Conservation (phyloP, 768 basidiomycete genomes). For the Russula dissimulans region DNA sequence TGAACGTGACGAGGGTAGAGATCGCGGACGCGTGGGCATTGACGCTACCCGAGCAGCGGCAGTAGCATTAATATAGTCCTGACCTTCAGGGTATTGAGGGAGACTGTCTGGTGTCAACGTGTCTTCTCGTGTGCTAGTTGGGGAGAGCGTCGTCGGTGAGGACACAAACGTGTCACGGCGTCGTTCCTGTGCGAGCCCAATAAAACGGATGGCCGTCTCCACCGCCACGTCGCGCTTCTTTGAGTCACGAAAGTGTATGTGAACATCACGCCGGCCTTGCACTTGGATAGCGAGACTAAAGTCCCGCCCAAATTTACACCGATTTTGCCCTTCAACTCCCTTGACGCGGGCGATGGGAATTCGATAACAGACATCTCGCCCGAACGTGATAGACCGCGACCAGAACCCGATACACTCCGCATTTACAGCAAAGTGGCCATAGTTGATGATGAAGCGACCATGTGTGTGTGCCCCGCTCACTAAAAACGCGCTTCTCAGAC, state of each 20-base stretch:
- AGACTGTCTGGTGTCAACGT: neutral
- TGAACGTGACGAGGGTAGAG: neutral
- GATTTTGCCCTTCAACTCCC: neutral
- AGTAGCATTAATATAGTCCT: neutral
- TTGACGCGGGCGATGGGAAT: conserved; percentile 14
- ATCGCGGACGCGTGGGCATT: neutral
- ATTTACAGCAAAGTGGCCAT: conserved; percentile 13
- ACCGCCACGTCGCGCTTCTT: conserved; percentile 9
- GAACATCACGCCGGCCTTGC: conserved; percentile 13
- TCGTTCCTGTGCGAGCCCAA: conserved; percentile 3
- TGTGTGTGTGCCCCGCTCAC: conserved; percentile 10
- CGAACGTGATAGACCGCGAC: conserved; percentile 13
- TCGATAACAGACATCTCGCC: conserved; percentile 13
- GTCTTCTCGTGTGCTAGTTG: neutral
- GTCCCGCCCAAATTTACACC: conserved; percentile 3
- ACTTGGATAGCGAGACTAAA: conserved; percentile 3
- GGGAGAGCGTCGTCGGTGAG: conserved; percentile 2
- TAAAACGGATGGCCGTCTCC: neutral
- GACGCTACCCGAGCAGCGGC: neutral
- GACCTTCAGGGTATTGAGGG: neutral
- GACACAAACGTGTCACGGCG: neutral
- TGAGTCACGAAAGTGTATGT: conserved; percentile 1
- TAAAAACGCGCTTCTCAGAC: neutral
- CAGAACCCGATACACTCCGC: conserved; percentile 18
- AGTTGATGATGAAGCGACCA: conserved; percentile 4